Evolutionary conservation across 768 basidiomycete species (phyloP).

Genomic region (Leccinum subgranulosum): DNA sequence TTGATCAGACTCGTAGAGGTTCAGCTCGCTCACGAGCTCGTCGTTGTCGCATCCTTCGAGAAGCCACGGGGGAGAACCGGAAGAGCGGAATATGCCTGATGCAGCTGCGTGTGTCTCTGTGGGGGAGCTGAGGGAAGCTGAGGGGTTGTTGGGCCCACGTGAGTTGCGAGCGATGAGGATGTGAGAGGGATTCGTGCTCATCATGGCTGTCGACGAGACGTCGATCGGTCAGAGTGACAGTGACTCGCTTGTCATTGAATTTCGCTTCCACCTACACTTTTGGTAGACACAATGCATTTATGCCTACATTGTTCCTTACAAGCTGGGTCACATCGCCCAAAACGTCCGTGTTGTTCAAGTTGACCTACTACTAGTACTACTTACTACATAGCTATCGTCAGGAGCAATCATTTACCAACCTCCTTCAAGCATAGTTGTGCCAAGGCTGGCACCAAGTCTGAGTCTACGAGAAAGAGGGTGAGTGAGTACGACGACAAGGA

Average conservation of each 20-base stretch:
- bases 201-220: neutral
- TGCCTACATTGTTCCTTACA: too few species aligned
- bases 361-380: too few species aligned
- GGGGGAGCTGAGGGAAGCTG: slow-evolving; percentile 78
- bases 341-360: too few species aligned
- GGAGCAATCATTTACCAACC: too few species aligned
- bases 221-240: neutral
- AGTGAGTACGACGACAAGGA: too few species aligned
- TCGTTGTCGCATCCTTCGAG: slow-evolving; percentile 72
- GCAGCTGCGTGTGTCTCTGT: slow-evolving; percentile 89
- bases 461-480: too few species aligned
- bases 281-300: too few species aligned
- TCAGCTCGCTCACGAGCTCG: slow-evolving; percentile 66
- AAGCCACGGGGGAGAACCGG: slow-evolving; percentile 78
- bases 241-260: neutral
- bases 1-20: slow-evolving; percentile 62
- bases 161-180: slow-evolving; percentile 88
- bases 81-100: slow-evolving; percentile 77
- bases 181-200: slow-evolving; percentile 66
- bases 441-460: too few species aligned
- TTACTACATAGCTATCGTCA: too few species aligned
- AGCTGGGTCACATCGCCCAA: too few species aligned
- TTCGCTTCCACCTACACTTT: too few species aligned
- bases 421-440: too few species aligned
- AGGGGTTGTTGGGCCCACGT: slow-evolving; percentile 69